Evolutionary conservation across 1,284 basidiomycete species (phyloP), one percentile per base, ranked within the genome.

Genomic region (Tremellales sp.): DNA sequence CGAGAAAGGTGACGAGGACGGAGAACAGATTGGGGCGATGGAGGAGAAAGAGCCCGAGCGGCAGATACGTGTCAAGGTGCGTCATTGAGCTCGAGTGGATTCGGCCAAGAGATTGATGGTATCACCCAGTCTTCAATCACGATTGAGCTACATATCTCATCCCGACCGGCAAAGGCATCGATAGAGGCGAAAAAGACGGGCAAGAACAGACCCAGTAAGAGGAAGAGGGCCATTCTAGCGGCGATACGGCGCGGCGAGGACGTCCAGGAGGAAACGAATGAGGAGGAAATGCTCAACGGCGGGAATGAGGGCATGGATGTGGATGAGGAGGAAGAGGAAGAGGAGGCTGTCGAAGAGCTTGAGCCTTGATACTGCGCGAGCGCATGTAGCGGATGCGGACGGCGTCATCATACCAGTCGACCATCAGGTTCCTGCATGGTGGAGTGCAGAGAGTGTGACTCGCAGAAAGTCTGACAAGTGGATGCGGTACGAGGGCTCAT

Each of bases 1-100:
- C 55, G 87, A 92, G 70, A 62, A 34, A 12, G 35, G 18, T 19
- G 39, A 32, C 21, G 53, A 47, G 13, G 51, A 25, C 14, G 49
- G 35, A 22, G 37, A 39, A 39, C 22, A 22, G 26, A 46, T 54
- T 33, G 54, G 42, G 9, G 54, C 45, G 10, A 47, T 58, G 5
- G 58, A 60, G 31, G 60, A 55, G 32, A 51, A 51, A 16, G 53
- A 50, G 39, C 47, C 51, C 29, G 47, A 44, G 36, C 37, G 28
- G 29, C 40, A 32, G 21, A 42, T 37, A 29, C 34, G 56, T 4
- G 43, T 50, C 27, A 58, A 54, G 32, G 54, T 60, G 33, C 33
- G 50, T 47, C 8, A 21, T 22, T 5, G 8, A 16, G 27, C 16
- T 26, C 44, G n/a, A n/a, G n/a, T n/a, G n/a, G n/a, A n/a, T 45